Percentiles rank a stretch among this genome's conserved stretches.
phyloP scores from a whole-genome alignment of 2,329 filamentous ascomycete genomes.

The Cladosporium sp. region DNA sequence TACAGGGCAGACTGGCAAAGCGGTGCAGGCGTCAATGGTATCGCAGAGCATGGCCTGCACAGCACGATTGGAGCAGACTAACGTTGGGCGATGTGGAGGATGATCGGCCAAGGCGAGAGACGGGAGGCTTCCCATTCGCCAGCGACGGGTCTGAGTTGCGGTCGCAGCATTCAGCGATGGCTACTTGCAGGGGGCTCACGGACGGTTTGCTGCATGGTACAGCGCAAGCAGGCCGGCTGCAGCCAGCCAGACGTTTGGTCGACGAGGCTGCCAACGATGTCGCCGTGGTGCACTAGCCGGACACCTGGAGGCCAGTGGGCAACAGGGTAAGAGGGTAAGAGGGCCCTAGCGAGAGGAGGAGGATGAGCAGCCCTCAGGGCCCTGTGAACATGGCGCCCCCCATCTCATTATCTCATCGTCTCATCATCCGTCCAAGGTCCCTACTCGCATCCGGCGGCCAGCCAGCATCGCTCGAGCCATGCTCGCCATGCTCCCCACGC shows the following conservation, averaged over 20 bases:
- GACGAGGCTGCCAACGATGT: slow-evolving; percentile 4
- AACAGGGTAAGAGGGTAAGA: neutral
- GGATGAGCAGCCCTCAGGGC: neutral
- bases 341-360: slow-evolving; percentile 1
- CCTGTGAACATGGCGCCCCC: neutral
- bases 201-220: slow-evolving; percentile 9
- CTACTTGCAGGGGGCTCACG: slow-evolving; percentile 8
- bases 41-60: slow-evolving; percentile 10
- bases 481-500: neutral
- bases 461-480: neutral
- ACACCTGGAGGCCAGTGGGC: neutral
- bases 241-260: slow-evolving; percentile 9
- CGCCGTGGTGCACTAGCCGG: slow-evolving; percentile 7
- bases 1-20: neutral
- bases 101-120: slow-evolving; percentile 8
- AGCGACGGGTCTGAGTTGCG: slow-evolving; percentile 11
- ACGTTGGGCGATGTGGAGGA: slow-evolving; percentile 14
- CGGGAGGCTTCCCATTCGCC: slow-evolving; percentile 16
- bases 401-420: neutral
- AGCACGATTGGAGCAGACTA: slow-evolving; percentile 17
- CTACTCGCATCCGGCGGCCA: neutral
- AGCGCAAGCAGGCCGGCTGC: neutral
- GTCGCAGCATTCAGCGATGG: slow-evolving; percentile 7
- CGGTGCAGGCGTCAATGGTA: slow-evolving; percentile 8
- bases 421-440: neutral